phyloP scores from a whole-genome alignment of 441 rosid genomes.

The Aquilaria agallochum region DNA sequence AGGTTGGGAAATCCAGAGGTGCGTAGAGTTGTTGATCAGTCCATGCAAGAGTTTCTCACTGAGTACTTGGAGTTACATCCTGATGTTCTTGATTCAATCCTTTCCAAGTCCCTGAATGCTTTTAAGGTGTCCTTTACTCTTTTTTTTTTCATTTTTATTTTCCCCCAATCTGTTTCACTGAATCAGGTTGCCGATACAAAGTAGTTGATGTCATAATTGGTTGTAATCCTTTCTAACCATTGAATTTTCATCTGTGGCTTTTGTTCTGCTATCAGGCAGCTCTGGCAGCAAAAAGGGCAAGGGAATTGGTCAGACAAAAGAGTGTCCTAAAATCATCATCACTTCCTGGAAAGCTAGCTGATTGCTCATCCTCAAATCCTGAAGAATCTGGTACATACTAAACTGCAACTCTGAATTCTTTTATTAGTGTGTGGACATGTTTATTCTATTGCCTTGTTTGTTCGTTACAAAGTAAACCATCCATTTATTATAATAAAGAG shows the following conservation, averaged over 20 bases:
- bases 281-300: constrained; percentile 93
- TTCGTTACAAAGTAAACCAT: too few relatives aligned
- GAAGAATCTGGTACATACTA: constrained; percentile 67
- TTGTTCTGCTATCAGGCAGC: constrained; percentile 65
- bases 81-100: constrained; percentile 82
- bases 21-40: constrained; percentile 87
- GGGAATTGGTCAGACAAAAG: constrained; percentile 89
- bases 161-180: background rate
- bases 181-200: constrained; percentile 2
- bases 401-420: too few relatives aligned
- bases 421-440: too few relatives aligned
- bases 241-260: constrained; percentile 6
- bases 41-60: constrained; percentile 91
- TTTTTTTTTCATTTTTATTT: constrained; percentile 3
- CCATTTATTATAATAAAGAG: too few relatives aligned
- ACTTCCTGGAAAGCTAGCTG: constrained; percentile 95
- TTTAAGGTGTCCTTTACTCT: constrained; percentile 57
- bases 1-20: constrained; percentile 99
- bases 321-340: constrained; percentile 85
- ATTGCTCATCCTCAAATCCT: constrained; percentile 85
- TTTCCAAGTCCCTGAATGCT: constrained; percentile 92
- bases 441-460: too few relatives aligned
- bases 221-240: background rate
- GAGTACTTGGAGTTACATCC: constrained; percentile 98
- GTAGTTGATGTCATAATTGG: constrained; percentile 1